Base-by-base conservation (phyloP, 2,329 filamentous ascomycete species). In the Aspergillus sp. region DNA sequence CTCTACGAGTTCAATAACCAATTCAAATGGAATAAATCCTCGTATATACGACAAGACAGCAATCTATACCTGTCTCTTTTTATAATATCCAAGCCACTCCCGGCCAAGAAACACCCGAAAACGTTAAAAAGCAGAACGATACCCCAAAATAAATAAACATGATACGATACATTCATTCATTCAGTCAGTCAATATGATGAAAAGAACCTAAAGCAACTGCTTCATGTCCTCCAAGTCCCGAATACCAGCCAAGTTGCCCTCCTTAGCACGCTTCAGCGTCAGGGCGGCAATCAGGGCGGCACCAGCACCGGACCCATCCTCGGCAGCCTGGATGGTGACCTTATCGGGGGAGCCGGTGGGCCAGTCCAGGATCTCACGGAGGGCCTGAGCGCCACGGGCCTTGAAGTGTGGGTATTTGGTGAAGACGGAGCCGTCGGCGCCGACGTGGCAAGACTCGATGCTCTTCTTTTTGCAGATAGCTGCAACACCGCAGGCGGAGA, bases 361-460 rank as follows among this genome's bases (percentile, higher is more conserved):
- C 90, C 91, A 97, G 74, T 95, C 91, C 34, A 98, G 81, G 55
- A 98, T 96, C 75, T 98, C 93, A 46, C 88, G 83, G 45, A 98
- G 79, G 29, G 93, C 93, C 66, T 84, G 78, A 9, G 93, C 91
- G 47, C 91, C 90, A 46, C 93, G 85, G 48, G 83, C 81, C 77
- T 96, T 96, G 80, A 98, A 98, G 72, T 95, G 86, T 8, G 93
- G 93, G 73, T 98, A 98, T 69, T 97, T 97, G 78, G 95, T 96
- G 76, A 98, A 98, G 46, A 98, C 91, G 12, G 88, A 94, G 34
- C 93, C 93, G 64, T 98, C 93, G 44, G 93, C 93, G 59, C 93
- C 93, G 38, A 98, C 93, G 68, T 97, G 93, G 74, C 88, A 94
- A 34, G 80, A 78, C 62, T 85, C 73, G 69, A 90, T 91, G 57